Conservation (phyloP, 2,329 filamentous ascomycete species). For the Aspergillus proliferans region DNA sequence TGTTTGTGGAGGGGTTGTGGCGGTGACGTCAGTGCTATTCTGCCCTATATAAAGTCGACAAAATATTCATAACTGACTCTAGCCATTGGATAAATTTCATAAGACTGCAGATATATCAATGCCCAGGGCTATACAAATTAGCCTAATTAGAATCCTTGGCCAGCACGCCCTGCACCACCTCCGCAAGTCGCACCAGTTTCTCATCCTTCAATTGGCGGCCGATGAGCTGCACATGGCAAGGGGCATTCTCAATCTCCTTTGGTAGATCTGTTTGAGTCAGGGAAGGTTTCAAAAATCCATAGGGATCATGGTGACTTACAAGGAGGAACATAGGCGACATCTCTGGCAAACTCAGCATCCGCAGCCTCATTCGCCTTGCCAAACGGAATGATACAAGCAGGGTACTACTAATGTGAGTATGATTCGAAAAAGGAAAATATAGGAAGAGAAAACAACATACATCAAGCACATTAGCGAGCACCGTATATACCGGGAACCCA, state of each 20-base stretch:
- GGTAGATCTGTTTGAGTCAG: slow-evolving; percentile 10
- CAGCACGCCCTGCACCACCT: slow-evolving; percentile 10
- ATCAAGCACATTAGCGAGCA: slow-evolving; percentile 17
- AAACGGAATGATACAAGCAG: slow-evolving; percentile 17
- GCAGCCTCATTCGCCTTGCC: slow-evolving; percentile 8
- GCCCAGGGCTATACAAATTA: no score
- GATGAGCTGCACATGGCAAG: slow-evolving; percentile 19
- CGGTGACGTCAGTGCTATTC: background rate
- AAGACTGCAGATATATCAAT: no score
- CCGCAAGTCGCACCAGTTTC: slow-evolving; percentile 12
- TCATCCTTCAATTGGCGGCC: slow-evolving; percentile 20
- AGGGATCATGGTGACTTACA: slow-evolving; percentile 9
- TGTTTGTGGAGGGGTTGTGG: background rate
- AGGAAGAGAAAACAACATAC: slow-evolving; percentile 3
- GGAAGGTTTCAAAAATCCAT: background rate
- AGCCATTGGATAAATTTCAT: no score
- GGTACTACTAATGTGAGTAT: slow-evolving; percentile 10
- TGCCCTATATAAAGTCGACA: no score
- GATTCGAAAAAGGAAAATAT: background rate
- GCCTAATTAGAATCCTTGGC: background rate
- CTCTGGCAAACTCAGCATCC: slow-evolving; percentile 14
- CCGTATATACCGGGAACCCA: slow-evolving; percentile 16
- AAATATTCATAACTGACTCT: no score
- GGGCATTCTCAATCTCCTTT: slow-evolving; percentile 13
- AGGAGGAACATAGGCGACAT: slow-evolving; percentile 13